Evolutionary conservation across 140 eudicot genomes (phyloP).

Genomic region (Senecio squalidus): DNA sequence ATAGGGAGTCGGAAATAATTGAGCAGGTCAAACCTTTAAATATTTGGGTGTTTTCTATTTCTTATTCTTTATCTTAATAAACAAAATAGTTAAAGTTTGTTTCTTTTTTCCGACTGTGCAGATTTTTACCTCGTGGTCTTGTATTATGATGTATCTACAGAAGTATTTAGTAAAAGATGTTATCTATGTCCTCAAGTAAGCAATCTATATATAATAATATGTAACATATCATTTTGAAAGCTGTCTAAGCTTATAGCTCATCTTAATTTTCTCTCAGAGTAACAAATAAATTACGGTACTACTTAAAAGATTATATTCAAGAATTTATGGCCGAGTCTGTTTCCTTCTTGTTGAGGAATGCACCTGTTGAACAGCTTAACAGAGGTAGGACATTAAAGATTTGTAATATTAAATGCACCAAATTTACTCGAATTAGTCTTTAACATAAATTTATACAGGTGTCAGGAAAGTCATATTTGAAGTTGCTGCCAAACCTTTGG

Average conservation of each 20-base stretch:
- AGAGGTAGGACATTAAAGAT: constrained; percentile 40
- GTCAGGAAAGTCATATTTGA: constrained; percentile 52
- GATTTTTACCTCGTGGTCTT: constrained; percentile 88
- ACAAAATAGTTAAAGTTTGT: constrained; percentile 1
- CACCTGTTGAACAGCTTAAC: constrained; percentile 53
- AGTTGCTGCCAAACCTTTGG: constrained; percentile 54
- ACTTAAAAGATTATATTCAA: constrained; percentile 68
- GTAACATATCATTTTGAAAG: not conserved
- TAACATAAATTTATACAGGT: constrained; percentile 41
- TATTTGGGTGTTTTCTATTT: not conserved
- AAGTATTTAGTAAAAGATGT: constrained; percentile 57
- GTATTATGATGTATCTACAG: constrained; percentile 78
- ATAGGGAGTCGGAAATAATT: constrained; percentile 81
- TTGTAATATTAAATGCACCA: not conserved
- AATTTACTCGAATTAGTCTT: not conserved
- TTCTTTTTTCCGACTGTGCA: constrained; percentile 24
- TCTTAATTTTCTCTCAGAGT: constrained; percentile 35
- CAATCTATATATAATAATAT: not conserved
- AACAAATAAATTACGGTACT: constrained; percentile 63
- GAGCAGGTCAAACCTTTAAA: constrained; percentile 65
- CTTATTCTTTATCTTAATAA: not conserved
- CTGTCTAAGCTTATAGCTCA: not conserved
- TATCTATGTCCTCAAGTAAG: constrained; percentile 69
- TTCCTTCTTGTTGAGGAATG: constrained; percentile 73
- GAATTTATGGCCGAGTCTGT: constrained; percentile 82